Conservation (phyloP, 306 rosid species). For the Prunus dulcis region DNA sequence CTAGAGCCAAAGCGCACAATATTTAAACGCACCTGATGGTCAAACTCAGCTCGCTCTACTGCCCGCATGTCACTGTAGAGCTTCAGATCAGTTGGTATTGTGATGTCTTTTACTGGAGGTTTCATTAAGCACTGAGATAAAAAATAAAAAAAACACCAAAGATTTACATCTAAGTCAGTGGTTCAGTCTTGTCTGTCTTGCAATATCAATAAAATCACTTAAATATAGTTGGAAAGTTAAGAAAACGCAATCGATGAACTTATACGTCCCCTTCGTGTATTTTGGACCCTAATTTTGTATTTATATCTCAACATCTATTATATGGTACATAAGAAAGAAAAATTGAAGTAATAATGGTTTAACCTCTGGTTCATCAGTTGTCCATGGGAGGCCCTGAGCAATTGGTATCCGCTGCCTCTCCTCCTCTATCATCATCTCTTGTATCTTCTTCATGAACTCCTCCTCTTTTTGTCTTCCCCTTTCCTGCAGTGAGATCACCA, state of each 20-base stretch:
- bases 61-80: conserved; percentile 79
- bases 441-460: conserved; percentile 68
- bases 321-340: too few relatives aligned
- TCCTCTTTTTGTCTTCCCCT: conserved; percentile 85
- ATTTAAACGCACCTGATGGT: conserved; percentile 57
- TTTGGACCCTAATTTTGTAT: not conserved
- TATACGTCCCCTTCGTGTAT: not conserved
- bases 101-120: conserved; percentile 74
- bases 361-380: conserved; percentile 97
- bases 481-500: conserved; percentile 50
- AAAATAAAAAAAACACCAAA: conserved; percentile 29
- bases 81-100: conserved; percentile 63
- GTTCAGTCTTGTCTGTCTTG: not conserved
- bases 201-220: conserved; percentile 1
- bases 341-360: not conserved
- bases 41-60: conserved; percentile 76
- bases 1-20: not conserved
- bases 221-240: not conserved
- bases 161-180: conserved; percentile 4
- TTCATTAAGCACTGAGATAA: conserved; percentile 58
- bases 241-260: not conserved
- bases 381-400: conserved; percentile 98
- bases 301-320: not conserved
- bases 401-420: conserved; percentile 73
- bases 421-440: conserved; percentile 64